phyloP scores from a whole-genome alignment of 257 asterid species.

The Solanum phureja region DNA sequence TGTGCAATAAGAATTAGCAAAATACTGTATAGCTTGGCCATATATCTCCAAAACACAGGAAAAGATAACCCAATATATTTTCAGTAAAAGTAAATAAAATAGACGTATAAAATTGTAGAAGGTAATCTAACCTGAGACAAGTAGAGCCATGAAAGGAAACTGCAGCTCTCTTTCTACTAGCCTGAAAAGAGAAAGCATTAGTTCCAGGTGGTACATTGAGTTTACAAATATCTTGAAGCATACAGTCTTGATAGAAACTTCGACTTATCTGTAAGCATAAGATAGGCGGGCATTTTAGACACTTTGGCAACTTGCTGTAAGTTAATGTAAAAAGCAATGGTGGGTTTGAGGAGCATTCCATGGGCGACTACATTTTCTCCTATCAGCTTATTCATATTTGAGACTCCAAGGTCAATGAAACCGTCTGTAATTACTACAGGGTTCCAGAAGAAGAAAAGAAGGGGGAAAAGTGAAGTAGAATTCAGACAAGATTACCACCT shows the following conservation, averaged over 20 bases:
- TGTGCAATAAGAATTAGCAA: background rate
- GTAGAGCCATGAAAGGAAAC: slow-evolving; percentile 88
- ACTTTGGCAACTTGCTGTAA: background rate
- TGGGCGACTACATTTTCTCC: background rate
- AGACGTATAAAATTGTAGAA: background rate
- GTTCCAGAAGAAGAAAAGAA: background rate
- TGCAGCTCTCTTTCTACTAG: slow-evolving; percentile 62
- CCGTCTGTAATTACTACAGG: background rate
- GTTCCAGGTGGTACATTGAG: background rate
- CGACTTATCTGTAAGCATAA: background rate
- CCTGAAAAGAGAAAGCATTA: slow-evolving; percentile 29
- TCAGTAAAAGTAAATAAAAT: background rate
- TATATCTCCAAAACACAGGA: background rate
- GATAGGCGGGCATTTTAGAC: background rate
- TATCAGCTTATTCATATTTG: background rate
- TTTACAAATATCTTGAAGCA: background rate
- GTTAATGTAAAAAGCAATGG: background rate
- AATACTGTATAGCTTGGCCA: background rate
- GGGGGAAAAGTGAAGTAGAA: background rate
- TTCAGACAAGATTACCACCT: background rate
- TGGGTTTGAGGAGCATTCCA: background rate
- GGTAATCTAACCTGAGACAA: slow-evolving; percentile 65
- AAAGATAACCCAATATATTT: background rate
- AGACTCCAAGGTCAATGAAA: background rate
- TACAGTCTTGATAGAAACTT: background rate